Evolutionary conservation across 768 basidiomycete genomes (phyloP), one percentile per base, ranked within the genome.

Genomic region (Suillus alpinus): DNA sequence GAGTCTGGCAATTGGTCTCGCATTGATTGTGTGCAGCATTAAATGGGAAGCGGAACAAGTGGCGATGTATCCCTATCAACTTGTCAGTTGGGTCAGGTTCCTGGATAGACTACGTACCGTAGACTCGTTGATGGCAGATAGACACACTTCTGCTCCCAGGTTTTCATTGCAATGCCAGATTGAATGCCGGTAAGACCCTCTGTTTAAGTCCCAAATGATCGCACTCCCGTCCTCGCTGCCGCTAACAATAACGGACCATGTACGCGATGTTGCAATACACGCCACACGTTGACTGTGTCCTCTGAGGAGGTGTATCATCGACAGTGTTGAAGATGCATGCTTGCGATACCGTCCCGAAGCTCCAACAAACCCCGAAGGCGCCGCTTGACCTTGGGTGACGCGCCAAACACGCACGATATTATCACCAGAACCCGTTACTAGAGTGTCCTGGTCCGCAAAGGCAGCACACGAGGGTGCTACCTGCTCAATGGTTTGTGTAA

Each of bases 181-280:
- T 0, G 92, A 91, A 58, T 88, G 78, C 13, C 91, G 85, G 63
- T 97, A 96, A 8, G 85, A 76, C 8, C 90, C 89, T 31, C 86
- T 78, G 69, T 97, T 96, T 57, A 94, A 80, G 72, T 96, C 95
- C 95, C 95, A 97, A 3, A 96, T 60, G 4, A 88, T 89, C 0
- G 90, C 92, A 62, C 87, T 92, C 1, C 94, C 92, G 66, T 96
- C 94, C 67, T 84, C 82, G 16, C 91, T 91, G 10, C 93, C 93
- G 64, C 91, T 95, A 47, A 95, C 83, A 26, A 86, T 83, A 26
- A 94, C 66, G 1, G 91, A 92, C 95, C 95, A 96, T 2, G 87
- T 75, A 46, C 89, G 78, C 14, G 90, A 95, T 1, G 91, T 86
- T 8, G 86, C 77, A 16, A 96, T 79, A 65, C 83, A 88, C 1